Percentiles rank a stretch among this genome's conserved stretches.
These are phyloP conservation scores for Yamadazyma sp. DNA, from an alignment of 1,139 yeast species.

Conservation along the genomic window DNA sequence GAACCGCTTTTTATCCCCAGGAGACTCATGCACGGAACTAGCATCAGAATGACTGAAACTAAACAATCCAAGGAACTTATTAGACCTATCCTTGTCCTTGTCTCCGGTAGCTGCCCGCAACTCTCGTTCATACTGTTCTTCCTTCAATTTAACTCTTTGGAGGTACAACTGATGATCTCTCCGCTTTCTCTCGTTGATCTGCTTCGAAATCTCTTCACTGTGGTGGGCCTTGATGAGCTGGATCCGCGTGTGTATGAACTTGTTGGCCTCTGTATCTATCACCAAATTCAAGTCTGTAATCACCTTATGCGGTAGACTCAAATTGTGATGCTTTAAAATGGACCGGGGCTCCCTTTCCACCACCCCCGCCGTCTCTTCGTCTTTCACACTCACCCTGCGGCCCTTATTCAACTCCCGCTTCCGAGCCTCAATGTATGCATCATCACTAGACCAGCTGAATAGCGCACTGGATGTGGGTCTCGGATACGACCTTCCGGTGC, in stretches of 20 bases:
- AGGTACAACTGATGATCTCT: slow-evolving; percentile 42
- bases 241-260: slow-evolving; percentile 40
- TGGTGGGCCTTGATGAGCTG: slow-evolving; percentile 41
- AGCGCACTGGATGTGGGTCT: slow-evolving; percentile 31
- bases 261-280: slow-evolving; percentile 39
- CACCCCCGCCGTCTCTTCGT: background rate
- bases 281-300: slow-evolving; percentile 26
- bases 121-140: slow-evolving; percentile 41
- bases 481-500: slow-evolving; percentile 8
- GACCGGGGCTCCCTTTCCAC: background rate
- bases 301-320: slow-evolving; percentile 19
- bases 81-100: slow-evolving; percentile 19
- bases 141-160: slow-evolving; percentile 35
- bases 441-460: slow-evolving; percentile 48
- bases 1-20: slow-evolving; percentile 15
- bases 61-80: slow-evolving; percentile 30
- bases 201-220: slow-evolving; percentile 36
- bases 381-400: background rate
- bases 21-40: background rate
- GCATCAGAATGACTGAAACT: slow-evolving; percentile 7
- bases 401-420: slow-evolving; percentile 25
- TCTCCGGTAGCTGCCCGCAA: slow-evolving; percentile 27
- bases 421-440: slow-evolving; percentile 36
- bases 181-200: slow-evolving; percentile 41
- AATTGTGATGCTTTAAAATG: slow-evolving; percentile 6